A percentile compares a stretch with the other conserved stretches of the same genome.
Conservation (phyloP, 768 basidiomycete species). For the Suillus subaureus region DNA sequence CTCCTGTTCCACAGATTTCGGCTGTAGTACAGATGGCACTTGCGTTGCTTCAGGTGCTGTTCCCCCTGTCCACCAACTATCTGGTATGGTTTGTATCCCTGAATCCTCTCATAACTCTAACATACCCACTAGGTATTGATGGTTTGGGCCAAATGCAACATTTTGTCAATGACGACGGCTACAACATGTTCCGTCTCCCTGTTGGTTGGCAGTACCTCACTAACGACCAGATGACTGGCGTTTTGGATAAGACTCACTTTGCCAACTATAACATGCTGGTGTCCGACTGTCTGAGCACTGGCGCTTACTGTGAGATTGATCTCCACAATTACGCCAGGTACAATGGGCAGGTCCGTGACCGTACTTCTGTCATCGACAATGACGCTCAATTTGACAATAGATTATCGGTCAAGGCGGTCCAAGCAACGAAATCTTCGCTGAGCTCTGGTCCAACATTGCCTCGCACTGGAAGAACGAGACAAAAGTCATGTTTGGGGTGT, state of each 20-base stretch:
- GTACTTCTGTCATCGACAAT: neutral
- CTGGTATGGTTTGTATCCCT: conserved; percentile 34
- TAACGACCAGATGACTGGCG: conserved; percentile 38
- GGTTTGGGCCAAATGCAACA: conserved; percentile 59
- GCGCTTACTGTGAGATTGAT: conserved; percentile 58
- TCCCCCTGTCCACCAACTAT: conserved; percentile 49
- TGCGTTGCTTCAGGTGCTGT: conserved; percentile 41
- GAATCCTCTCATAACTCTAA: neutral
- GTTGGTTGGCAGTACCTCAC: conserved; percentile 61
- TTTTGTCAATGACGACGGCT: conserved; percentile 55
- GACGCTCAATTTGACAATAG: conserved; percentile 21
- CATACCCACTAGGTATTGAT: conserved; percentile 14
- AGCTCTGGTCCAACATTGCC: conserved; percentile 55
- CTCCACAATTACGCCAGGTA: conserved; percentile 65
- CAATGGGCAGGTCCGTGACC: conserved; percentile 41
- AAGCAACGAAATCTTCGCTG: conserved; percentile 53
- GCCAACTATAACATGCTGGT: conserved; percentile 52
- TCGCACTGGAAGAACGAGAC: conserved; percentile 44
- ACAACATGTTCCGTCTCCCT: conserved; percentile 61
- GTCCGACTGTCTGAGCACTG: conserved; percentile 43
- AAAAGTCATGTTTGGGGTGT: conserved; percentile 53
- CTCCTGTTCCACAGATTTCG: conserved; percentile 39
- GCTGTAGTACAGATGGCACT: conserved; percentile 47
- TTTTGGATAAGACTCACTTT: conserved; percentile 46
- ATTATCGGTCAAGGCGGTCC: conserved; percentile 69